Conservation (phyloP, 2,329 filamentous ascomycete species). For the Cercospora berteroae region DNA sequence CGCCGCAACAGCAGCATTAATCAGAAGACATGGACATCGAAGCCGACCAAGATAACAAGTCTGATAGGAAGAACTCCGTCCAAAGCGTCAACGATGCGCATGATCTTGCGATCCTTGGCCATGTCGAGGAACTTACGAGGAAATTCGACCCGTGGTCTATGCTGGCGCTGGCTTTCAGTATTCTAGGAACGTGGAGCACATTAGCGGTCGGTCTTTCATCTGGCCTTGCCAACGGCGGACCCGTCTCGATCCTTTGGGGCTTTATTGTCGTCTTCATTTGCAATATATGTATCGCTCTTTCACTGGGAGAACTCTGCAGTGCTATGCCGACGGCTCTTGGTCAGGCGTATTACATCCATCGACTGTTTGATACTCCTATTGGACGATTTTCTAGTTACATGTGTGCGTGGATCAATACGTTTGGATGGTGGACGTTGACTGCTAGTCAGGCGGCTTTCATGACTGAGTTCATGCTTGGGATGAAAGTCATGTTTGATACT, state of each 20-base stretch:
- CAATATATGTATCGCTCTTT: slow-evolving; percentile 53
- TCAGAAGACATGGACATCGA: slow-evolving; percentile 16
- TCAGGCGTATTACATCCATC: slow-evolving; percentile 58
- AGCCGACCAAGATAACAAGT: background rate
- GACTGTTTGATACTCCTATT: slow-evolving; percentile 40
- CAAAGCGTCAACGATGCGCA: slow-evolving; percentile 38
- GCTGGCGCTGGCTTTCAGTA: slow-evolving; percentile 57
- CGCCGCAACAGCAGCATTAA: background rate
- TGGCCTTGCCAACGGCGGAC: slow-evolving; percentile 56
- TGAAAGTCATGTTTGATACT: slow-evolving; percentile 55
- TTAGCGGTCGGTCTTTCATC: slow-evolving; percentile 55
- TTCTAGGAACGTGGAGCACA: slow-evolving; percentile 59
- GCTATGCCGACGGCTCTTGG: slow-evolving; percentile 61
- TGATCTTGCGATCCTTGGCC: slow-evolving; percentile 44
- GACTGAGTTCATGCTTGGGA: slow-evolving; percentile 57
- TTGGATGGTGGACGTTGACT: slow-evolving; percentile 59
- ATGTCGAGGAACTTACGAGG: slow-evolving; percentile 44
- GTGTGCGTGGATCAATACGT: slow-evolving; percentile 61
- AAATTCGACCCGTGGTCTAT: slow-evolving; percentile 58
- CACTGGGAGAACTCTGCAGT: slow-evolving; percentile 57
- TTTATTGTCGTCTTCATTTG: slow-evolving; percentile 54
- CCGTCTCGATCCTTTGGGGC: slow-evolving; percentile 57
- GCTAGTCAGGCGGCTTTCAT: slow-evolving; percentile 59
- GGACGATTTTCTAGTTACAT: slow-evolving; percentile 57
- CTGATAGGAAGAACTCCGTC: slow-evolving; percentile 10